Base-by-base conservation (phyloP, 2,329 filamentous ascomycete species). In the Annulohypoxylon truncatum region DNA sequence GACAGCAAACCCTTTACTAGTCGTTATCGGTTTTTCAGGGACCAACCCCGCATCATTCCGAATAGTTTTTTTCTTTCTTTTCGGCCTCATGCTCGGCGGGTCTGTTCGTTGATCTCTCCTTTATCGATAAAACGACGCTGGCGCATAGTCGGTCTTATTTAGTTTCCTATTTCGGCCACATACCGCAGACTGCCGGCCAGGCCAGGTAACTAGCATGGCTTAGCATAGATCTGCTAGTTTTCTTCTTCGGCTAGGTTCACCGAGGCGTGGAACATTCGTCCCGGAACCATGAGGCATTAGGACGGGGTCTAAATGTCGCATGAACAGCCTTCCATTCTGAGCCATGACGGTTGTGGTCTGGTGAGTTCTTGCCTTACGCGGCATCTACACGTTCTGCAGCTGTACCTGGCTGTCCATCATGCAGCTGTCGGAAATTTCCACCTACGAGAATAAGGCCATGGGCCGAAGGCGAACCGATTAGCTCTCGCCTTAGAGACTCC, bases 281-380 rank as follows among this genome's bases (percentile, higher is more conserved):
- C 28, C 12, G n/a, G 22, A 18, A 20, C 44, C 55, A 64, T 61
- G 62, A 57, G 61, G 59, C 58, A 58, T 64, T 64, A 57, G 62
- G 52, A 67, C 38, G 10, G 29, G n/a, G 20, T 28, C 24, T 50
- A 33, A 35, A 29, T 22, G 24, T 42, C 47, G 48, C 35, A 48
- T 7, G 15, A 12, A 31, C 50, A 60, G 60, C 67, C 71, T 70
- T 70, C 69, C 67, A 55, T 12, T 64, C 71, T 67, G 13, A 65
- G 64, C 40, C 42, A 29, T 26, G 40, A 13, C 15, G 8, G 40
- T 26, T 46, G 20, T 18, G 24, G 42, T 51, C 31, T 46, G 18
- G 48, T 46, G 50, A 29, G 48, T 55, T 33, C 48, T 40, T 55
- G 18, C 35, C 6, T 29, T 50, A 29, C 29, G 29, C 38, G 22